Base-by-base conservation (phyloP, 2,329 filamentous ascomycete species). In the Aplosporella prunicola region DNA sequence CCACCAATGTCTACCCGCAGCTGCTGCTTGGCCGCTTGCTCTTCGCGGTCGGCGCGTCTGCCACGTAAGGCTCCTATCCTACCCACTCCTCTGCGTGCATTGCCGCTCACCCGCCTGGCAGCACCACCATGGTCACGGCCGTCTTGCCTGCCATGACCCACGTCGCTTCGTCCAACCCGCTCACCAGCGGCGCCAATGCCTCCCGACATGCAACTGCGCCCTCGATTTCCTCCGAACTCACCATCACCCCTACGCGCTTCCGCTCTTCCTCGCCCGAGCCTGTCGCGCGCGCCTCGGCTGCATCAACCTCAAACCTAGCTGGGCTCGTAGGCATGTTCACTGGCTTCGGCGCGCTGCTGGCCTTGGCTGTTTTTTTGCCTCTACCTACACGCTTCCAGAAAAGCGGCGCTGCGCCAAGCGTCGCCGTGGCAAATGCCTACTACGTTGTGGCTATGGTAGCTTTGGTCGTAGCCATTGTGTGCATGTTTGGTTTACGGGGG, bases 111-210 rank as follows among this genome's bases (percentile, higher is more conserved):
- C 13, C 20, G 32, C 20, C 36, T 14, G 20, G 28, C 33, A 69
- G 66, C 23, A 60, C 87, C 10, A 96, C 91, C 1, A 98, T 98
- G 91, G 91, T 98, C 14, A 96, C 91, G 7, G 91, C 91, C 3
- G 86, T 93, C 30, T 69, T 98, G 16, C 91, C 91, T 1, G 79
- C 71, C 18, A 76, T 82, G 61, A 74, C 74, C 9, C 51, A 46
- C 33, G 41, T 34, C 20, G 39, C 51, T 20, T 50, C 55, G 29
- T 47, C 51, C 3, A 43, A 51, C 39, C 52, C 42, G 43, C 53
- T 48, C 39, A 50, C 42, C 31, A 52, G 47, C 27, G 48, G 49
- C 30, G 39, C 40, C n/a, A 57, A 57, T 46, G 45, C 67, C 15
- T 67, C 53, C 16, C 55, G 78, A 31, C 66, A 76, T 50, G 80